Percentiles rank a stretch among this genome's conserved stretches.
Conservation (phyloP, 176 grass and related monocot species). For the Raddia guianensis region DNA sequence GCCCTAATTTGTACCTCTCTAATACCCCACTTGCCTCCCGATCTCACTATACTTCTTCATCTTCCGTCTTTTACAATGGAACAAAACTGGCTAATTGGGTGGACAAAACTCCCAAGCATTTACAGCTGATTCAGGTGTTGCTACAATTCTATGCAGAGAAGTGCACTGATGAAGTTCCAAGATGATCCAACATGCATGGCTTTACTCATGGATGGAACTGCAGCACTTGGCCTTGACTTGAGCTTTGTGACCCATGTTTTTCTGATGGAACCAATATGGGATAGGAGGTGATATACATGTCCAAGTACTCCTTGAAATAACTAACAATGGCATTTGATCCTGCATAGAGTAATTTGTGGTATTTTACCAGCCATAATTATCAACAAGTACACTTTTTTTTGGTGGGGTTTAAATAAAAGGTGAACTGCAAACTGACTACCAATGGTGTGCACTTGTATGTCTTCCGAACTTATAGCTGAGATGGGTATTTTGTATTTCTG, state of each 20-base stretch:
- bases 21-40: neutral
- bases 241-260: slow-evolving; percentile 93
- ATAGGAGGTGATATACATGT: slow-evolving; percentile 67
- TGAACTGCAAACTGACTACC: neutral
- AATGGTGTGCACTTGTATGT: neutral
- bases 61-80: slow-evolving; percentile 7
- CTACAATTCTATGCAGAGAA: slow-evolving; percentile 63
- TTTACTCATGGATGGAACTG: slow-evolving; percentile 97
- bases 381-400: slow-evolving; percentile 13
- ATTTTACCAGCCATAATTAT: slow-evolving; percentile 2
- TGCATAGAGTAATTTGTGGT: neutral
- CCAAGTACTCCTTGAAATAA: neutral
- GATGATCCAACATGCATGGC: slow-evolving; percentile 88
- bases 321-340: neutral
- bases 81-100: slow-evolving; percentile 4
- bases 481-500: neutral
- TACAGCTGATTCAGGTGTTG: slow-evolving; percentile 27
- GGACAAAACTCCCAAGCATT: slow-evolving; percentile 27
- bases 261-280: slow-evolving; percentile 99
- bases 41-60: neutral
- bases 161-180: slow-evolving; percentile 70
- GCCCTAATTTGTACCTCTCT: neutral
- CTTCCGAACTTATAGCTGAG: neutral
- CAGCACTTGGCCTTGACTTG: slow-evolving; percentile 91
- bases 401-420: neutral